These are phyloP conservation scores for Tylopilus sp. DNA, from an alignment of 768 basidiomycete genomes.

Conservation along the genomic window DNA sequence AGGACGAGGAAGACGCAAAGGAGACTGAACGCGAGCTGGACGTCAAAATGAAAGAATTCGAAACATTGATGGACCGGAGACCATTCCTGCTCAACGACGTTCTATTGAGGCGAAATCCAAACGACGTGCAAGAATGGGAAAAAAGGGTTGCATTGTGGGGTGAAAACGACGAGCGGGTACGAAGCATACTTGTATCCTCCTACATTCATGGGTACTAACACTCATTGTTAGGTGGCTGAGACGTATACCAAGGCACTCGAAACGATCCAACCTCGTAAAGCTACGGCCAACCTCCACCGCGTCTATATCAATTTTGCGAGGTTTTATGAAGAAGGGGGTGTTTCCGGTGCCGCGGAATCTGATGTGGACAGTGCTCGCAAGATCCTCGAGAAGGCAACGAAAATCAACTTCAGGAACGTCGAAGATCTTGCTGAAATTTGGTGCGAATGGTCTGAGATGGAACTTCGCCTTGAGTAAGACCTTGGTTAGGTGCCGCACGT, in stretches of 20 bases:
- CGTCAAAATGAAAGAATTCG: slow-evolving; percentile 85
- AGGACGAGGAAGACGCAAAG: slow-evolving; percentile 72
- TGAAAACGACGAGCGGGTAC: slow-evolving; percentile 88
- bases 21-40: slow-evolving; percentile 86
- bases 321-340: slow-evolving; percentile 96
- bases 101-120: slow-evolving; percentile 85
- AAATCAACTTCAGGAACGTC: slow-evolving; percentile 90
- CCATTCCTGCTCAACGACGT: slow-evolving; percentile 98
- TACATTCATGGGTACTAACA: neutral
- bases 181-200: neutral
- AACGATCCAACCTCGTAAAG: slow-evolving; percentile 83
- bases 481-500: neutral
- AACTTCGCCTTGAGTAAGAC: slow-evolving; percentile 89
- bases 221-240: slow-evolving; percentile 71
- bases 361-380: slow-evolving; percentile 87
- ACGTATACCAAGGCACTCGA: slow-evolving; percentile 90
- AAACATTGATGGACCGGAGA: slow-evolving; percentile 89
- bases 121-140: slow-evolving; percentile 99
- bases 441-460: slow-evolving; percentile 99
- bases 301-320: slow-evolving; percentile 94
- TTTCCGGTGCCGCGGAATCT: slow-evolving; percentile 68
- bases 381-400: slow-evolving; percentile 89
- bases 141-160: slow-evolving; percentile 93
- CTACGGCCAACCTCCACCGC: slow-evolving; percentile 86
- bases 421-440: slow-evolving; percentile 98